These are phyloP conservation scores for Paradendryphiella salina DNA, from an alignment of 2,329 filamentous ascomycete genomes.

Conservation along the genomic window DNA sequence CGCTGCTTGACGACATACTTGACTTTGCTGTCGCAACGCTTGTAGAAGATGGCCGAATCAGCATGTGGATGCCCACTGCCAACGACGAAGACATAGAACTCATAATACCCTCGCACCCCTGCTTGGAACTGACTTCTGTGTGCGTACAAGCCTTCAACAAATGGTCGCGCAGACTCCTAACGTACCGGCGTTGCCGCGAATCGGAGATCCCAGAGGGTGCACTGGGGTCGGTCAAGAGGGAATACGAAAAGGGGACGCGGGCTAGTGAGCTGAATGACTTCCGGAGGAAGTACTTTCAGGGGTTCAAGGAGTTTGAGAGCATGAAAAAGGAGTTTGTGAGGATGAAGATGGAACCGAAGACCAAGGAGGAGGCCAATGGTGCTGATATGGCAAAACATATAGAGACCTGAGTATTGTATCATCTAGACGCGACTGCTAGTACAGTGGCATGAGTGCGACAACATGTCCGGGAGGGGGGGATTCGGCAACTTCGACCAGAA, in stretches of 20 bases:
- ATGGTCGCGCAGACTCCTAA: slow-evolving; percentile 88
- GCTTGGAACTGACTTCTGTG: slow-evolving; percentile 71
- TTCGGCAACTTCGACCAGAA: too few relatives aligned
- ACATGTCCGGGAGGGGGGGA: too few relatives aligned
- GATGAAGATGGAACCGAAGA: slow-evolving; percentile 22
- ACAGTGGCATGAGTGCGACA: too few relatives aligned
- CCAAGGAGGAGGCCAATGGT: neutral
- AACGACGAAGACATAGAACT: slow-evolving; percentile 66
- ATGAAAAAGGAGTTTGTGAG: slow-evolving; percentile 36
- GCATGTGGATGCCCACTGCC: slow-evolving; percentile 97
- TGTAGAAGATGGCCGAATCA: slow-evolving; percentile 76
- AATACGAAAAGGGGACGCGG: slow-evolving; percentile 51
- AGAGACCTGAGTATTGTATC: neutral
- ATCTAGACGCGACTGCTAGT: too few relatives aligned
- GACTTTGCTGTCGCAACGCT: slow-evolving; percentile 76
- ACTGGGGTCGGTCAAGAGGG: slow-evolving; percentile 28
- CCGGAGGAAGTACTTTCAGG: slow-evolving; percentile 58
- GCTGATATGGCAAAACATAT: neutral
- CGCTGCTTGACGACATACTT: slow-evolving; percentile 88
- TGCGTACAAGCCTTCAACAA: slow-evolving; percentile 89
- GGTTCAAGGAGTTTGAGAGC: slow-evolving; percentile 44
- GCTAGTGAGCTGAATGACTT: slow-evolving; percentile 72
- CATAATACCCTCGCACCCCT: slow-evolving; percentile 73
- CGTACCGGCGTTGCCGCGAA: slow-evolving; percentile 74
- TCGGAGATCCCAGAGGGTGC: slow-evolving; percentile 50